Percentiles rank a stretch among this genome's conserved stretches.
These are phyloP conservation scores for Hypholoma sublateritium DNA, from an alignment of 768 basidiomycete genomes.

Conservation along the genomic window DNA sequence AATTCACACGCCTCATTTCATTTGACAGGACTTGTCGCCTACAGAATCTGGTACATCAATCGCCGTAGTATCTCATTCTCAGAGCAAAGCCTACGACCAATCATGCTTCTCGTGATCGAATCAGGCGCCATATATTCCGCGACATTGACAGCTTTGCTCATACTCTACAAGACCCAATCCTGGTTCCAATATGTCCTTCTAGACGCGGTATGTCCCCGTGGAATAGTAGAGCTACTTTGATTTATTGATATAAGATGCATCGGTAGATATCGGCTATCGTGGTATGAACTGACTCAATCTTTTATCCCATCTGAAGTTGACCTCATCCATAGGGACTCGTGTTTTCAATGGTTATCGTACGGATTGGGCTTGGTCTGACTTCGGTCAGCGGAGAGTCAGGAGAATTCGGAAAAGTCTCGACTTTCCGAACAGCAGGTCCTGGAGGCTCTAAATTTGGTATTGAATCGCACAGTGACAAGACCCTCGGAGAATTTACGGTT, in stretches of 20 bases:
- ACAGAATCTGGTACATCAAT: constrained; percentile 2
- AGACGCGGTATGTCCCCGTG: background rate
- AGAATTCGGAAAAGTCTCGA: background rate
- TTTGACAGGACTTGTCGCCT: constrained; percentile 1
- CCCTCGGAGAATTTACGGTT: background rate
- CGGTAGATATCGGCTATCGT: background rate
- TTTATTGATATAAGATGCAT: background rate
- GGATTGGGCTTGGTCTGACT: constrained; percentile 1
- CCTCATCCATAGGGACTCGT: background rate
- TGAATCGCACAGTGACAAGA: background rate
- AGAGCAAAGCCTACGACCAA: background rate
- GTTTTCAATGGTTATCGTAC: constrained; percentile 3
- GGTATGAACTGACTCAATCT: background rate
- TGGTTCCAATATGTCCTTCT: background rate
- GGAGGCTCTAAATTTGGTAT: background rate
- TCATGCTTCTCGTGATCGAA: constrained; percentile 3
- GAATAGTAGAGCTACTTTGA: background rate
- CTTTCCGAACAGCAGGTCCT: background rate
- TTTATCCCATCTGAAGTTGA: background rate
- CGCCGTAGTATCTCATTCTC: background rate
- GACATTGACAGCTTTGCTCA: background rate
- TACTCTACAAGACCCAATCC: background rate
- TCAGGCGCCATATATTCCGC: constrained; percentile 4
- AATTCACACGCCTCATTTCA: background rate
- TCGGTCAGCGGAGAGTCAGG: background rate